Percentiles rank a stretch among this genome's conserved stretches.
phyloP scores from a whole-genome alignment of 139 green algal species.

The Eudorina sp. region DNA sequence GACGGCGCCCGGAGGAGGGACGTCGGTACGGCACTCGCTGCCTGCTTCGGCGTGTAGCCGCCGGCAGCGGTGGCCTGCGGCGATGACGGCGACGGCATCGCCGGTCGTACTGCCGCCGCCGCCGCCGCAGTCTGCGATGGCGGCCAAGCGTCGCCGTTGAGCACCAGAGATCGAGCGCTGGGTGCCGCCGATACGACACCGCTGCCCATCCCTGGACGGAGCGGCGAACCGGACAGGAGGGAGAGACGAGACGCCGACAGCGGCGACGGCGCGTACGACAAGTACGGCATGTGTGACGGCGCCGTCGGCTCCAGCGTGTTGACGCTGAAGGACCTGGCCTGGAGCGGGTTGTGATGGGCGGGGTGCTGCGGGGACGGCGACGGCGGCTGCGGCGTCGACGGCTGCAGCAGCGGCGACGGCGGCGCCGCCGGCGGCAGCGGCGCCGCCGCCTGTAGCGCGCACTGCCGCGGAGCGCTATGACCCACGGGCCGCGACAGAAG shows the following conservation, averaged over 20 bases:
- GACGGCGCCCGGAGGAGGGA: background rate
- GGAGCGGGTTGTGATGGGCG: background rate
- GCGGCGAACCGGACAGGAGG: background rate
- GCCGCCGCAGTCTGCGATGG: background rate
- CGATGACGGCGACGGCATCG: background rate
- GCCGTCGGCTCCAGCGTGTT: background rate
- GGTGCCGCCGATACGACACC: too few species aligned
- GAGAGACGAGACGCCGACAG: background rate
- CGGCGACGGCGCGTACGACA: background rate
- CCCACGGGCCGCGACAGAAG: constrained; percentile 2
- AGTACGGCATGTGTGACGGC: background rate
- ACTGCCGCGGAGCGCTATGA: background rate
- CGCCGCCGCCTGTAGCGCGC: background rate
- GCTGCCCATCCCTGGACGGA: too few species aligned
- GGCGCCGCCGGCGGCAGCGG: background rate
- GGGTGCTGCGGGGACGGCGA: background rate
- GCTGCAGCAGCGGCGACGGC: background rate
- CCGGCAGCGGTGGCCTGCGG: background rate
- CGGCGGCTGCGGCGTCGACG: background rate
- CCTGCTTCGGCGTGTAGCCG: background rate
- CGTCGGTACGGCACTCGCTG: background rate
- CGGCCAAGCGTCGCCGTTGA: too few species aligned
- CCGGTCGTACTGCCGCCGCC: background rate
- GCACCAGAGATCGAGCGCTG: too few species aligned
- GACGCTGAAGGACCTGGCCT: constrained; percentile 2